Evolutionary conservation across 73 alveolate species (phyloP), one percentile per base, ranked within the genome.

Genomic region (Paramecium primaurelia): DNA sequence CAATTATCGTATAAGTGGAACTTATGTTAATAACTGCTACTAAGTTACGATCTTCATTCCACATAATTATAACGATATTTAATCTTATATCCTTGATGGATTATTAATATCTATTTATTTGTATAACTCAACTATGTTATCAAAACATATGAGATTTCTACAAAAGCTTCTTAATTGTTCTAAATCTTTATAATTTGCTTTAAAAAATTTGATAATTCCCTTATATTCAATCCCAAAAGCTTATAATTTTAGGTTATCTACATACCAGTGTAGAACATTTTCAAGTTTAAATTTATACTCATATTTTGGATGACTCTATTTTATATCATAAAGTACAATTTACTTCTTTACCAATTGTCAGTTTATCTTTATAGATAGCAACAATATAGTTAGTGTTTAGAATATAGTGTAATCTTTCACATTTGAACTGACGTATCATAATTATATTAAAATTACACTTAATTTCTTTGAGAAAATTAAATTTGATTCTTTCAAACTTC

Each of bases 51-150:
- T 6, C 87, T 73, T 73, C 59, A 73, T 12, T 5, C 60, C 22
- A 34, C 34, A 73, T 14, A 16, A 25, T 20, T 73, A 9, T 10
- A 37, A 37, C 14, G 87, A 36, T 30, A 73, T 36, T 16, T 34
- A 20, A 18, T 73, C 87, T 73, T 73, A 34, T 14, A 73, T 73
- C 20, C 38, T 32, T 14, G 84, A 64, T 12, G 87, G 58, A 22
- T 37, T 68, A 34, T 20, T 9, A 12, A 8, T 34, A 44, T 73
- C 59, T 20, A 73, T 73, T 73, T 37, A 22, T 73, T 73, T 73
- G 58, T 37, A 73, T 20, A 73, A 73, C 40, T 73, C 87, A 30
- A 73, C 84, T 30, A 73, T 73, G 32, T 73, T 73, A 73, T 73
- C 87, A 44, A 37, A 73, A 9, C 58, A 73, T 36, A 73, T 73